Base-by-base conservation (phyloP, 371 early-diverging fungal genomes). In the Massospora cicadina region DNA sequence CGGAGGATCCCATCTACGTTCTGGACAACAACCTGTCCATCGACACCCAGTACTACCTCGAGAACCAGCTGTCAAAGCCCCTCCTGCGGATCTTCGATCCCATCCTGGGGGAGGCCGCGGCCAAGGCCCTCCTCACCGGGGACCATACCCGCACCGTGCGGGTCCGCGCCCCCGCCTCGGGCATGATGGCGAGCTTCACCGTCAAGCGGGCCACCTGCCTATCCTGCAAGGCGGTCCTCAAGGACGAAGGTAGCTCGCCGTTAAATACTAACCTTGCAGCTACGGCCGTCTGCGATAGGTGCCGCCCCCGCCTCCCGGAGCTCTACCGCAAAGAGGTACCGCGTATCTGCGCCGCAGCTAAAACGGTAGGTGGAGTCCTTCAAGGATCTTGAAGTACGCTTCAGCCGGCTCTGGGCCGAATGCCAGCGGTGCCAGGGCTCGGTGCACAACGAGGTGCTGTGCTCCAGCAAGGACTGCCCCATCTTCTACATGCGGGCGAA, bases 401-500 rank as follows among this genome's bases (percentile, higher is more conserved):
- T 83, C 72, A 79, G 94, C 26, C 76, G 94, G 21, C 81, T 99
- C 54, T 98, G 99, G 99, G 91, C 97, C 21, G 98, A 99, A 73
- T 99, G 99, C 70, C 99, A 99, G 73, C 82, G 98, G 43, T 99
- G 99, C 74, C 98, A 98, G 75, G 96, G 98, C 30, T 88, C 90
- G 65, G 70, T 98, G 61, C 92, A 95, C 73, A 93, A 92, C 69
- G 98, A 98, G 65, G 96, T 99, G 3, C 78, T 99, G 64, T 99
- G 99, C 78, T 88, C 91, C 2, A 93, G 91, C 71, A 89, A 88
- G 74, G 99, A 99, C 75, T 97, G 99, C 73, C 95, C 98, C 2
- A 98, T 99, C 58, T 99, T 98, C 71, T 99, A 98, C 74, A 98
- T 98, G 95, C 85, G 99, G 68, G 97, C 90, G 70, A 98, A 98